Evolutionary conservation across 345 rosid genomes (phyloP), one percentile per base, ranked within the genome.

Genomic region (Cardamine occulta): DNA sequence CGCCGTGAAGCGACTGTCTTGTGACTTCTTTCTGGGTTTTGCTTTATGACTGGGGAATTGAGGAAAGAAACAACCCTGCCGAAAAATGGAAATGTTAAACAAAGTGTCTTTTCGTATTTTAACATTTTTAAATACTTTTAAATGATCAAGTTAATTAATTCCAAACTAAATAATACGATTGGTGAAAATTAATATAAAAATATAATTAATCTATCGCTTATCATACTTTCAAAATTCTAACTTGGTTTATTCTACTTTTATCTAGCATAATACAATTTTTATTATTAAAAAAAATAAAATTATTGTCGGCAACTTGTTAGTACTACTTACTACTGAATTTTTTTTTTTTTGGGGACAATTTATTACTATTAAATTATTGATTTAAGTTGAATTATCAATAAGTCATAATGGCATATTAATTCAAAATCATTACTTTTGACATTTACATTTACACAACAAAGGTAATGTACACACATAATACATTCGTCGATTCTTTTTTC

Each of bases 1-100:
- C 10, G 70, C 65, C 70, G 58, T 69, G 70, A 17, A 53, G 70
- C 74, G 63, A 68, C 70, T 44, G 15, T 26, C 68, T 63, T 42
- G 53, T 44, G 53, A 63, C 68, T 63, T 63, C 40, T n/a, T 23
- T 40, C 31, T 62, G 52, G 34, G 23, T 24, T 23, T 26, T 23
- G 23, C 15, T 32, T 21, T 62, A 62, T 42, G 34, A 37, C 49
- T 40, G 4, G 49, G 31, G 13, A 21, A 40, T 24, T 40, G 19
- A 23, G 53, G 6, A 42, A 35, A 13, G 19, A 7, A 63, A 23
- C 34, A 40, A 10, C 52, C 4, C 35, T 62, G 52, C 17, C n/a
- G 15, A 14, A 26, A 14, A 8, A 15, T 63, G 35, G 53, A 15
- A 42, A 42, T 42, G 7, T 61, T 19, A 13, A n/a, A n/a, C n/a